Conservation (phyloP, 1,284 basidiomycete genomes). For the Cutaneotrichosporon sp. region DNA sequence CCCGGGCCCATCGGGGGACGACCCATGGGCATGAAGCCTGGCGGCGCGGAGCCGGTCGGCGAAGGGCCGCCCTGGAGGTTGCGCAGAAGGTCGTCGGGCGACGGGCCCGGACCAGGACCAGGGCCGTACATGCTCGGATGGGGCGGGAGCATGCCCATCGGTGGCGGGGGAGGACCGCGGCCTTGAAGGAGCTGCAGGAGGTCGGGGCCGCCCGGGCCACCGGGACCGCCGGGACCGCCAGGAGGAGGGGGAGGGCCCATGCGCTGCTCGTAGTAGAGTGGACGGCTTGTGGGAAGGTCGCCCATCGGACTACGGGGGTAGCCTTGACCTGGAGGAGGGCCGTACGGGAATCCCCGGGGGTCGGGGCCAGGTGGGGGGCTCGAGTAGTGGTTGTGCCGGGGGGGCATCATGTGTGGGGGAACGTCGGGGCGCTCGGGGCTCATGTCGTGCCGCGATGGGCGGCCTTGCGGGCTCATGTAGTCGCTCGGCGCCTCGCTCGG, state of each 20-base stretch:
- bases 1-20: constrained; percentile 1
- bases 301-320: constrained; percentile 7
- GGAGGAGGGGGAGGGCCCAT: constrained; percentile 9
- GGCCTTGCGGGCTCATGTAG: constrained; percentile 6
- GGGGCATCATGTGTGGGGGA: constrained; percentile 10
- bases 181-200: constrained; percentile 31
- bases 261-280: constrained; percentile 7
- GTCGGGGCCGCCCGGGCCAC: constrained; percentile 10
- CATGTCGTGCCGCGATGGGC: constrained; percentile 2
- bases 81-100: constrained; percentile 22
- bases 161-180: constrained; percentile 11
- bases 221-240: constrained; percentile 2
- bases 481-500: constrained; percentile 8
- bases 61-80: constrained; percentile 14
- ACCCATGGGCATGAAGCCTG: constrained; percentile 12
- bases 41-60: constrained; percentile 1
- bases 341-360: constrained; percentile 8
- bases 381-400: constrained; percentile 5
- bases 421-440: constrained; percentile 1
- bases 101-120: constrained; percentile 6
- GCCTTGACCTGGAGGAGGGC: not conserved
- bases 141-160: constrained; percentile 22
- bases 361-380: constrained; percentile 14
- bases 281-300: constrained; percentile 4
- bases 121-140: constrained; percentile 16